Percentiles rank a stretch among this genome's conserved stretches.
Evolutionary conservation across 2,329 filamentous ascomycete species (phyloP).

Genomic region (Cercospora sojina): DNA sequence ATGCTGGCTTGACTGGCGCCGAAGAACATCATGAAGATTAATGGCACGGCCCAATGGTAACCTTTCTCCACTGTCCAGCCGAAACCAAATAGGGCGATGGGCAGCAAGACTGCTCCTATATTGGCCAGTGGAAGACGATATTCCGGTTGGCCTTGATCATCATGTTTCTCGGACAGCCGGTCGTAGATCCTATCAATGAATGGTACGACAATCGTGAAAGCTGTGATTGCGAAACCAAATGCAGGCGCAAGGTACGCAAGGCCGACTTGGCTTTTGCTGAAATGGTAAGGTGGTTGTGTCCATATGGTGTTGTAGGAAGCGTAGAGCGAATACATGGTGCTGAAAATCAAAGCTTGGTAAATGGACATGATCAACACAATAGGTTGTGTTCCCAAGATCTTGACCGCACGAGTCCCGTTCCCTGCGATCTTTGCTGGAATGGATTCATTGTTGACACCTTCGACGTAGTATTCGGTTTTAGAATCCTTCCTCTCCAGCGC

Average conservation of each 20-base stretch:
- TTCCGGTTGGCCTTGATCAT: constrained; percentile 43
- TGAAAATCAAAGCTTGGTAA: constrained; percentile 48
- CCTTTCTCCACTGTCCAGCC: constrained; percentile 46
- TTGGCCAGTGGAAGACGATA: constrained; percentile 48
- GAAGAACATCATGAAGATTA: constrained; percentile 47
- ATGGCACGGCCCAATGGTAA: constrained; percentile 43
- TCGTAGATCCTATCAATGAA: constrained; percentile 50
- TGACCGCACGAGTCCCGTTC: constrained; percentile 43
- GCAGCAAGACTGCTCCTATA: constrained; percentile 46
- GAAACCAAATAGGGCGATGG: constrained; percentile 45
- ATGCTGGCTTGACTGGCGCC: constrained; percentile 55
- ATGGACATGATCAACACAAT: constrained; percentile 48
- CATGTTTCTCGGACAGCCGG: constrained; percentile 42
- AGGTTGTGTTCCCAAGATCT: constrained; percentile 44
- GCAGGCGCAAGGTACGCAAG: constrained; percentile 46
- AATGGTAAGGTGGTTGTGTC: constrained; percentile 38
- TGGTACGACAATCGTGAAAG: constrained; percentile 44
- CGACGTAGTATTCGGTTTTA: constrained; percentile 41
- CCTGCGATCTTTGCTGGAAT: constrained; percentile 38
- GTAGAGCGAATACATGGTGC: constrained; percentile 47
- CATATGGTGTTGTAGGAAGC: constrained; percentile 34
- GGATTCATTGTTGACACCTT: constrained; percentile 43
- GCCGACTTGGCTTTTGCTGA: constrained; percentile 45
- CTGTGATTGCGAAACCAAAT: constrained; percentile 43
- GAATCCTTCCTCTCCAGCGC: constrained; percentile 37